Conservation (phyloP, 2,329 filamentous ascomycete species). For the Ophioceras dolichostomum region DNA sequence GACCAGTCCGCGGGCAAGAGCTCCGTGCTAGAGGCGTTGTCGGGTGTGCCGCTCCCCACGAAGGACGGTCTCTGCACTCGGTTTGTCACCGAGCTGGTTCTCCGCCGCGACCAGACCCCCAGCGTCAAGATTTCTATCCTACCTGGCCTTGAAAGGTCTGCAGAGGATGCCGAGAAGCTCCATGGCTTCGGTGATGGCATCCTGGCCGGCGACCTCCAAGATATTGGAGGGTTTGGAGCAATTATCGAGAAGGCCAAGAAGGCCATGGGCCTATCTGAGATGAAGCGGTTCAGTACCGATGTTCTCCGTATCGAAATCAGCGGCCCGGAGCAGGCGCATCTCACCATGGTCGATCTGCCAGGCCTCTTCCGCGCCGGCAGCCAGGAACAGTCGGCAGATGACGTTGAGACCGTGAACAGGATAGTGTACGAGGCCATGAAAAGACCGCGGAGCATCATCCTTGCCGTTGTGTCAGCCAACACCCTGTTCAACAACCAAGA, state of each 20-base stretch:
- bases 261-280: background rate
- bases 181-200: constrained; percentile 14
- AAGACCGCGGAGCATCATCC: constrained; percentile 44
- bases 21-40: constrained; percentile 51
- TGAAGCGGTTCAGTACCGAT: constrained; percentile 27
- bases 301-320: constrained; percentile 32
- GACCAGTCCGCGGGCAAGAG: constrained; percentile 51
- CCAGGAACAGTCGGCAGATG: constrained; percentile 17
- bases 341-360: constrained; percentile 44
- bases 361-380: constrained; percentile 25
- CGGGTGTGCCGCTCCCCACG: constrained; percentile 43
- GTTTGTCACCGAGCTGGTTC: constrained; percentile 48
- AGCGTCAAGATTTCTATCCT: constrained; percentile 23
- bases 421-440: constrained; percentile 40
- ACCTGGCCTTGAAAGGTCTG: no score
- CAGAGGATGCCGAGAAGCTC: background rate
- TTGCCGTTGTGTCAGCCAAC: constrained; percentile 36
- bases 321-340: constrained; percentile 27
- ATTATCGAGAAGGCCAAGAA: constrained; percentile 40
- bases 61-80: constrained; percentile 46
- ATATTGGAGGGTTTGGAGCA: no score
- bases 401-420: constrained; percentile 18
- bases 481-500: constrained; percentile 38
- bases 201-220: constrained; percentile 25
- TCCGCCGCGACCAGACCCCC: constrained; percentile 27